Evolutionary conservation across 139 green algal genomes (phyloP), one percentile per base, ranked within the genome.

Genomic region (Nannochloris sp.): DNA sequence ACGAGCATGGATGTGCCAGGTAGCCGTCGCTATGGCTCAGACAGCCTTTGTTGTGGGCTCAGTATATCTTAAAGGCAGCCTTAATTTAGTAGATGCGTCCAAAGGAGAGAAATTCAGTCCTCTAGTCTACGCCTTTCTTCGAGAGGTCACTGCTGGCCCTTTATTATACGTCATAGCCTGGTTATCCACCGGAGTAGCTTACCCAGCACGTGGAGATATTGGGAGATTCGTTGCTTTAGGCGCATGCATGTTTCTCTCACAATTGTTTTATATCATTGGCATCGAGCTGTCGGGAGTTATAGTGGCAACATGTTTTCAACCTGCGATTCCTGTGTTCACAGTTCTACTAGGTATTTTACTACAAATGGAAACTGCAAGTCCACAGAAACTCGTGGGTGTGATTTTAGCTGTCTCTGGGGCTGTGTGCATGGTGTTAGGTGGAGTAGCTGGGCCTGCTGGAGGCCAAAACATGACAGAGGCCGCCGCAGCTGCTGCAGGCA

Each of bases 181-280:
- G 38, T 25, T 54, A 36, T 48, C 24, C 9, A 29, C 32, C 13
- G 59, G 59, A 19, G 30, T 27, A 19, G 14, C 60, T 32, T 39
- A 36, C 23, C 48, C 70, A 15, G 31, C 23, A 14, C 59, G 57
- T 19, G 23, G 8, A 12, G 65, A 81, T 58, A 33, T 70, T n/a
- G 32, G 47, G 8, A 48, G 27, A 5, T 36, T 82, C 3, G 31
- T 13, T 10, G 44, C 29, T 5, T 67, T 83, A 10, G 80, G 76
- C 31, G 25, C 76, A 12, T 80, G 68, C 61, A 47, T 83, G 6
- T 87, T 78, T 58, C 53, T 79, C 29, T 79, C 77, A 30, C 83
- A 90, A 74, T 73, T 87, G n/a, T 73, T 87, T 39, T 90, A 83
- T 69, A 87, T 90, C 60, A 32, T 86, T 13, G 84, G 84, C 15